Evolutionary conservation across 352 stramenopile genomes (phyloP), one percentile per base, ranked within the genome.

Genomic region (Pythium coloratum): DNA sequence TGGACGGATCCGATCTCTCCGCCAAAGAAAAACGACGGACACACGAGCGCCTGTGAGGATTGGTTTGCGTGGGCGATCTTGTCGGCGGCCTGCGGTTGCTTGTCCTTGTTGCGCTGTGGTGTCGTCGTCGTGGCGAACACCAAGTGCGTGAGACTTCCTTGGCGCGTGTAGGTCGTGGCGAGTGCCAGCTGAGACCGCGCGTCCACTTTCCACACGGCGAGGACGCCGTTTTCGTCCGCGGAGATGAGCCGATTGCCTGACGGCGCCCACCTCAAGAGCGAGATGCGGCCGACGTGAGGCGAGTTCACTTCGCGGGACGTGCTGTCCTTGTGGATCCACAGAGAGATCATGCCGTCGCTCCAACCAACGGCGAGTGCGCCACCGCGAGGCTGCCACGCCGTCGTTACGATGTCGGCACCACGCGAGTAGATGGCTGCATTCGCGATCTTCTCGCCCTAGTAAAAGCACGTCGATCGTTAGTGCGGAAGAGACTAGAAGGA

Each of bases 21-120:
- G n/a, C 90, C 92, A 59, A 98, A 96, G 70, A 98, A 98, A 67
- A 98, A 98, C 32, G 90, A 81, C 28, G 88, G 88, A 53, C 87
- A 95, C 6, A 75, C 68, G 7, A 76, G 73, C 5, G 18, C 8
- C 54, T 88, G 79, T 8, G 81, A 73, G 57, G 88, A 91, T 3
- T 67, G 20, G 6, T 24, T 24, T 24, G 26, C 55, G 6, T 86
- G 76, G 59, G 13, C 2, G 14, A 1, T 24, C 16, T 49, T 49
- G 55, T 36, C 14, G 46, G 20, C 7, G 30, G 40, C 16, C 13
- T 33, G 18, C 36, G 28, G 28, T 40, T 56, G 33, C 24, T 64
- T 60, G 70, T 71, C 59, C 67, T 64, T 9, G 64, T 73, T 60
- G 44, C 32, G 54, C 44, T 61, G 51, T n/a, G 53, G 50, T 38